A percentile compares a stretch with the other conserved stretches of the same genome.
Evolutionary conservation across 1,284 basidiomycete genomes (phyloP).

Genomic region (Cutaneotrichosporon dermatis): DNA sequence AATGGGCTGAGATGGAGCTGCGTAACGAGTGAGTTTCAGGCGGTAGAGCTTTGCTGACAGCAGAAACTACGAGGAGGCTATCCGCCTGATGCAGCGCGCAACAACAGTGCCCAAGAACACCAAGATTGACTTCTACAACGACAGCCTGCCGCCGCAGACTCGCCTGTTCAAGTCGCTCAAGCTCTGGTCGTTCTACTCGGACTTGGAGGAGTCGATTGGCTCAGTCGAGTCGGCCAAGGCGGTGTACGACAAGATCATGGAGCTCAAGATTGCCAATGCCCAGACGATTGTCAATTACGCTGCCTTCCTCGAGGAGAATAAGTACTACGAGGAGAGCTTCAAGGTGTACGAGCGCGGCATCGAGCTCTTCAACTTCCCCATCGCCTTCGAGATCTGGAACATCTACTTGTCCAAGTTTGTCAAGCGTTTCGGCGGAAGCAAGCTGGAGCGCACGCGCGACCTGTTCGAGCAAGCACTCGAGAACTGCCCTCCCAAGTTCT

Average conservation of each 20-base stretch:
- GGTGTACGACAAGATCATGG: slow-evolving; percentile 95
- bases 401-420: slow-evolving; percentile 97
- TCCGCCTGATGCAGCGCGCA: slow-evolving; percentile 93
- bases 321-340: slow-evolving; percentile 98
- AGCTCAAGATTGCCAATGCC: slow-evolving; percentile 97
- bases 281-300: slow-evolving; percentile 98
- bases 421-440: slow-evolving; percentile 90
- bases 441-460: slow-evolving; percentile 91
- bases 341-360: slow-evolving; percentile 98
- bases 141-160: slow-evolving; percentile 77
- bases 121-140: slow-evolving; percentile 92
- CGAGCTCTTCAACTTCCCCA: slow-evolving; percentile 94
- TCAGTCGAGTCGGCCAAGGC: slow-evolving; percentile 86
- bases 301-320: slow-evolving; percentile 92
- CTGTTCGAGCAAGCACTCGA: slow-evolving; percentile 97
- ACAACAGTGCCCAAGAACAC: slow-evolving; percentile 81
- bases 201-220: slow-evolving; percentile 93
- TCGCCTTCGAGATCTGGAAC: slow-evolving; percentile 99
- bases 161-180: slow-evolving; percentile 97
- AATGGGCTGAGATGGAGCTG: slow-evolving; percentile 98
- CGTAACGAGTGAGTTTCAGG: slow-evolving; percentile 72
- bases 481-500: slow-evolving; percentile 89
- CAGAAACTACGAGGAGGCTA: slow-evolving; percentile 93
- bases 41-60: slow-evolving; percentile 12
- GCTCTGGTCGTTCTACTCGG: slow-evolving; percentile 98